These are phyloP conservation scores for Salpingoeca rosetta DNA, from an alignment of 78 protist species.

Conservation along the genomic window DNA sequence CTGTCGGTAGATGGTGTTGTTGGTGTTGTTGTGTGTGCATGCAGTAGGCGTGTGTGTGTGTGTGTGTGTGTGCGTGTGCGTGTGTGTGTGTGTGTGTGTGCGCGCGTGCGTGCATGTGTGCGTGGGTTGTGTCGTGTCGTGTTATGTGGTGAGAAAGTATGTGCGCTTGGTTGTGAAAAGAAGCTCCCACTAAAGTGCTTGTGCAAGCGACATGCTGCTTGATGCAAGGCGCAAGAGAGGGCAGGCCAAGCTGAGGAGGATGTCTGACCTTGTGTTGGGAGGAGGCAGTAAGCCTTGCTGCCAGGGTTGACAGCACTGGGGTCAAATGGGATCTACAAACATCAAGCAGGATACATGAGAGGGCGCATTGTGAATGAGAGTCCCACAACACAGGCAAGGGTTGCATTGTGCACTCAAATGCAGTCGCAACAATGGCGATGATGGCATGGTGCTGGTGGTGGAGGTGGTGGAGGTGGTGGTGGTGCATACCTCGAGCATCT, in stretches of 20 bases:
- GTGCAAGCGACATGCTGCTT: neutral
- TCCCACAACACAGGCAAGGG: neutral
- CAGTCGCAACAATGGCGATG: neutral
- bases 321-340: too few relatives aligned
- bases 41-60: too few relatives aligned
- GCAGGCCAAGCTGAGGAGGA: neutral
- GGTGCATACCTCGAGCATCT: slow-evolving; percentile 18
- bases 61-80: too few relatives aligned
- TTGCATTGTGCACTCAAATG: neutral
- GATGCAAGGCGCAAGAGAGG: neutral
- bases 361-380: neutral
- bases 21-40: too few relatives aligned
- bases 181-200: neutral
- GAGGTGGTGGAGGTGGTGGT: too few relatives aligned
- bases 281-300: neutral
- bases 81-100: too few relatives aligned
- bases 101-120: too few relatives aligned
- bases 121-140: neutral
- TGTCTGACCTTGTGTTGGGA: too few relatives aligned
- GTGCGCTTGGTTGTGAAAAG: neutral
- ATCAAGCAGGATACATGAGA: neutral
- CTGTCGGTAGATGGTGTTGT: neutral
- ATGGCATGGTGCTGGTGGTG: too few relatives aligned
- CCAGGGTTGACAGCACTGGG: neutral
- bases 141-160: neutral